Percentiles rank a stretch among this genome's conserved stretches.
Evolutionary conservation across 306 rosid species (phyloP).

Genomic region (Luffa acutangula): DNA sequence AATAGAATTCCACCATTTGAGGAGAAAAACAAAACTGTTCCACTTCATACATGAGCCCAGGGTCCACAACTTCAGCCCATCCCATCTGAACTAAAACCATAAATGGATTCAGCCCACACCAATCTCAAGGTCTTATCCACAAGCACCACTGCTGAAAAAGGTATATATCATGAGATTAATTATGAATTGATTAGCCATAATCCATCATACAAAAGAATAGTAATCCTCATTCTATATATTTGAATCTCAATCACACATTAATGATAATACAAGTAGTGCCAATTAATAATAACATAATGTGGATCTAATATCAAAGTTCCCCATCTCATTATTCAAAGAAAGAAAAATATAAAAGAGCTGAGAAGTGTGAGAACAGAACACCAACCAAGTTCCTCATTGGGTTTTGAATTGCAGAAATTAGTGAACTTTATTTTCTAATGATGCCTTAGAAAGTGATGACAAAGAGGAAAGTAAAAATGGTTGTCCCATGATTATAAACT

Average conservation of each 20-base stretch:
- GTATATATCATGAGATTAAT: background rate
- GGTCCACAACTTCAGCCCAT: background rate
- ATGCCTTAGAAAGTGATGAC: conserved; percentile 98
- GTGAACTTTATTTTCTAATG: conserved; percentile 53
- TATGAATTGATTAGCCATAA: background rate
- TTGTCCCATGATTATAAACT: conserved; percentile 59
- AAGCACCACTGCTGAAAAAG: background rate
- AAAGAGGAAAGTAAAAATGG: conserved; percentile 81
- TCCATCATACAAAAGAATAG: background rate
- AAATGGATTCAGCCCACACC: background rate
- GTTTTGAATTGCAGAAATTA: background rate
- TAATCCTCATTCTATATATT: background rate
- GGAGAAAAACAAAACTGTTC: background rate
- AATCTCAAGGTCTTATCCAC: background rate
- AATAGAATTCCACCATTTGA: background rate
- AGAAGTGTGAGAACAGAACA: background rate
- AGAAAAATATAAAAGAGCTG: background rate
- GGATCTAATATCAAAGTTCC: background rate
- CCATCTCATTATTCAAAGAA: background rate
- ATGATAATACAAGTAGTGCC: background rate
- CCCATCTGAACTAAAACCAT: background rate
- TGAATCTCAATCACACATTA: background rate
- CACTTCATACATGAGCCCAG: background rate
- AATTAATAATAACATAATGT: background rate
- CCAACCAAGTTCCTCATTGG: background rate